Base-by-base conservation (phyloP, 768 basidiomycete species). In the Phlebiopsis gigantea region DNA sequence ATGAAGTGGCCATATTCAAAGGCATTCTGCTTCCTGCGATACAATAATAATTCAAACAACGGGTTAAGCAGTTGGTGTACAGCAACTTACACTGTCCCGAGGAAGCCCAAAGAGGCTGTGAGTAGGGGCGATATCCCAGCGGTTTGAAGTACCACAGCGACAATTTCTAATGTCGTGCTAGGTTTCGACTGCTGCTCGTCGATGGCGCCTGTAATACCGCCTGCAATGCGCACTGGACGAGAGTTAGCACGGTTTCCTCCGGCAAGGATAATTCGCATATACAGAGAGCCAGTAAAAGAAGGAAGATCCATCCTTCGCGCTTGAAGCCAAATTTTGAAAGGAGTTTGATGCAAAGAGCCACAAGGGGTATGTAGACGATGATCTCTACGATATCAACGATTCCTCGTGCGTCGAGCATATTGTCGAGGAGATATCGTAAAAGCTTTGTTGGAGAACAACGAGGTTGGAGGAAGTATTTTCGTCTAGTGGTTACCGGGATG, bases 271-370 rank as follows among this genome's bases (percentile, higher is more conserved):
- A 34, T 7, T 30, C 24, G 2, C 1, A 31, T 10, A 42, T 29
- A 73, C 82, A 65, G 59, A 85, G 85, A 10, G 84, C 77, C 59
- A 88, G 85, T 12, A 85, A 69, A 45, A 80, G 73, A n/a, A 88
- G 73, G 60, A 81, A 79, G n/a, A 87, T 67, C 84, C 84, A 89
- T 57, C 84, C 87, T 28, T 77, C 81, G 66, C 84, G 79, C 56
- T 79, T 68, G 61, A 85, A 75, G 39, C 78, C 81, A 73, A 87
- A 82, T 29, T 76, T 80, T 49, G 75, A 63, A 47, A 76, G 69
- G 46, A 85, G 67, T 42, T 75, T 65, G 47, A 77, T 28, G 1
- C 81, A 74, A 34, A 84, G 52, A 51, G 73, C 58, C 21, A 79
- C 66, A 62, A 87, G 66, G 25, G 85, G 87, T 26, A 77, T 64